Base-by-base conservation (phyloP, 2,329 filamentous ascomycete species). In the Corynespora cassiicola region DNA sequence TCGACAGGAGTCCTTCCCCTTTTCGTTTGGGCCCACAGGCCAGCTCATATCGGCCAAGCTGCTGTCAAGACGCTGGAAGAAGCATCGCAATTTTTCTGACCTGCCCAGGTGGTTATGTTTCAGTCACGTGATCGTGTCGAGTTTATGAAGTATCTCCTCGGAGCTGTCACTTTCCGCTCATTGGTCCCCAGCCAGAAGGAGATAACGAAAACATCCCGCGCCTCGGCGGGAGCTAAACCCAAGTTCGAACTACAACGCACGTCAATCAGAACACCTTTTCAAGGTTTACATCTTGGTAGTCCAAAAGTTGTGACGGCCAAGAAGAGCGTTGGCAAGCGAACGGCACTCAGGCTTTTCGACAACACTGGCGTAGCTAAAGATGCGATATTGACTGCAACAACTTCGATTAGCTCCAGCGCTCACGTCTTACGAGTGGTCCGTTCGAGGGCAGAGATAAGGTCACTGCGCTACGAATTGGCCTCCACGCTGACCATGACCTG, bases 201-300 rank as follows among this genome's bases (percentile, higher is more conserved):
- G 47, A 51, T 51, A 52, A 49, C 39, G 28, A 30, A 19, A 40
- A 19, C 39, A 47, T 44, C 36, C 40, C 36, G 31, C 39, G 35
- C 29, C 14, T 7, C 4, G 16, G 31, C 44, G 39, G 44, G 26
- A 36, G 40, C 44, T 51, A 47, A 47, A 26, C 24, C 36, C 31
- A 31, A 37, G 20, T n/a, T 21, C 9, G 12, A 10, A 14, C 9
- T 24, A 15, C 28, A 6, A 29, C 14, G 17, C 23, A 21, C 31
- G 21, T 22, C 24, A 23, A 29, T 31, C 29, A 11, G 26, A 7
- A 8, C 7, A 9, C 8, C 26, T 29, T 11, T 29, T 16, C 14
- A 9, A n/a, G n/a, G n/a, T 15, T 11, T 15, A 29, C 26, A 8
- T 7, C 29, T 31, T 28, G 10, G 12, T 10, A 8, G 7, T 28